phyloP scores from a whole-genome alignment of 164 flowering plant genomes.

The Macadamia tetraphylla region DNA sequence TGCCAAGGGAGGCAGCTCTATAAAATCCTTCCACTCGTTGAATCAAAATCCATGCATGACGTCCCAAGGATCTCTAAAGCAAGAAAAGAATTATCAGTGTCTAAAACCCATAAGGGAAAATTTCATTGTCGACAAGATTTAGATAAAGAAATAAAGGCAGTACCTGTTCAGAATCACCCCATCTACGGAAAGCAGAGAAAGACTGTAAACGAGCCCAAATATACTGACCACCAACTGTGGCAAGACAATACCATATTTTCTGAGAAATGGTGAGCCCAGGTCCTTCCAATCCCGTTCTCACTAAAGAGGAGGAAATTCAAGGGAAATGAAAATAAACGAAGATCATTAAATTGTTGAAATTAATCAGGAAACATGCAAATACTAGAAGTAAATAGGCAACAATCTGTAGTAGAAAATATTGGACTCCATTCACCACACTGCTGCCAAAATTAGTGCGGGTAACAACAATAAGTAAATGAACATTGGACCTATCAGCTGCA shows the following conservation, averaged over 20 bases:
- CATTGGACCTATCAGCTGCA: too few relatives aligned
- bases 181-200: slow-evolving; percentile 95
- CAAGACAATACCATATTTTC: slow-evolving; percentile 88
- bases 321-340: not conserved
- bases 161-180: slow-evolving; percentile 96
- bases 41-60: slow-evolving; percentile 68
- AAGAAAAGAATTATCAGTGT: slow-evolving; percentile 13
- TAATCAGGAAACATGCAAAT: not conserved
- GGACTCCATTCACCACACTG: not conserved
- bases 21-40: slow-evolving; percentile 81
- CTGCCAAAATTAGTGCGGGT: too few relatives aligned
- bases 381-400: not conserved
- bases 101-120: not conserved
- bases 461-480: too few relatives aligned
- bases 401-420: not conserved
- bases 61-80: slow-evolving; percentile 73
- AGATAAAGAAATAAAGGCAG: slow-evolving; percentile 6
- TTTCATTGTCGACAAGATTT: too few relatives aligned
- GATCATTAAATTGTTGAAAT: not conserved
- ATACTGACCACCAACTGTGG: slow-evolving; percentile 90
- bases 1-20: slow-evolving; percentile 85
- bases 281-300: slow-evolving; percentile 94
- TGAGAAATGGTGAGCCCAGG: slow-evolving; percentile 83
- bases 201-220: slow-evolving; percentile 89
- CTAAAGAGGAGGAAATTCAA: slow-evolving; percentile 28